Percentiles rank a stretch among this genome's conserved stretches.
phyloP scores from a whole-genome alignment of 2,329 filamentous ascomycete genomes.

The Cryphonectria japonica region DNA sequence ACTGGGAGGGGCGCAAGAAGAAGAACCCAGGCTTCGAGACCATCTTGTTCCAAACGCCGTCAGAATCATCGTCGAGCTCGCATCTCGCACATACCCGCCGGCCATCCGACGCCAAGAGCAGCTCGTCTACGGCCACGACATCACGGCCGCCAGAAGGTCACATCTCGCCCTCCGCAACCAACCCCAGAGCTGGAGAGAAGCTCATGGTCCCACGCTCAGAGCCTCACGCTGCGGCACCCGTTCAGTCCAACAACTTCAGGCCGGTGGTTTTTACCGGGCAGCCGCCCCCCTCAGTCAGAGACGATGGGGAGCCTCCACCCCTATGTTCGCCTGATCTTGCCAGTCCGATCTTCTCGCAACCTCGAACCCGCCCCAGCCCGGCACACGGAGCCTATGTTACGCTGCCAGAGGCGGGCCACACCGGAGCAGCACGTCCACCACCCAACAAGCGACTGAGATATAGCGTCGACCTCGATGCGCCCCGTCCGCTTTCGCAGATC shows the following conservation, averaged over 20 bases:
- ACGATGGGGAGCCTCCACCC: constrained; percentile 7
- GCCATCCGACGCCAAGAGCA: constrained; percentile 29
- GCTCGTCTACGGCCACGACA: constrained; percentile 34
- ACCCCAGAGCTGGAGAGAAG: constrained; percentile 6
- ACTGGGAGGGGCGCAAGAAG: constrained; percentile 76
- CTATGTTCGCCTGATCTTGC: constrained; percentile 19
- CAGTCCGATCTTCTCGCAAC: constrained; percentile 15
- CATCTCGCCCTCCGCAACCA: constrained; percentile 17
- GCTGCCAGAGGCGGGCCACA: constrained; percentile 3
- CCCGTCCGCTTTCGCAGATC: constrained; percentile 12
- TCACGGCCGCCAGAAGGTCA: constrained; percentile 16
- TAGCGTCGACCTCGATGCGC: constrained; percentile 26
- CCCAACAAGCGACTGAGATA: constrained; percentile 28
- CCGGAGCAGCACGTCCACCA: constrained; percentile 15
- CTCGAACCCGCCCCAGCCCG: constrained; percentile 10
- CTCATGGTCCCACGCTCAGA: constrained; percentile 10
- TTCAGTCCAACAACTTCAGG: constrained; percentile 9
- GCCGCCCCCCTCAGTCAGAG: neutral
- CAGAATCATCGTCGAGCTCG: constrained; percentile 32
- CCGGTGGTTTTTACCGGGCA: constrained; percentile 15
- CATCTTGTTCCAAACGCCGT: constrained; percentile 32
- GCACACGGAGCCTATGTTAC: constrained; percentile 2
- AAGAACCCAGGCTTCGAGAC: constrained; percentile 52
- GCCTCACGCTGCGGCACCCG: neutral
- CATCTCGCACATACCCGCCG: constrained; percentile 12